phyloP scores from a whole-genome alignment of 768 basidiomycete species.

The Saitozyma sp. region DNA sequence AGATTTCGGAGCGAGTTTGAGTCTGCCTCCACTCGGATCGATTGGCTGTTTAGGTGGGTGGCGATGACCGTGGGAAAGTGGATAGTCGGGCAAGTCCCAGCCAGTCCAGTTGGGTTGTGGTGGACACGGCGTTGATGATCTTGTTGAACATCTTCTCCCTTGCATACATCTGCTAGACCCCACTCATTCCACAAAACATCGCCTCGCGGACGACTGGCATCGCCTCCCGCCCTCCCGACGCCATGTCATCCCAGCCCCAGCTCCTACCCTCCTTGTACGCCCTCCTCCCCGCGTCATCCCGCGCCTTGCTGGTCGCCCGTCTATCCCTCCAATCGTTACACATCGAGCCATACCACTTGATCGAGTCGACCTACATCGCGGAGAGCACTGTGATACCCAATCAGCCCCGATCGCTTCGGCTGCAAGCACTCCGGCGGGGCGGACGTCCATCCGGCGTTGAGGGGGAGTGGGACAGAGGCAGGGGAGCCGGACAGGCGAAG shows the following conservation, averaged over 20 bases:
- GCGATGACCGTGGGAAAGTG: background rate
- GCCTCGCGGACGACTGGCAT: too few species aligned
- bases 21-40: too few species aligned
- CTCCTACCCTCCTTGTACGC: constrained; percentile 38
- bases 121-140: background rate
- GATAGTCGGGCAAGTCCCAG: background rate
- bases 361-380: constrained; percentile 23
- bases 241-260: constrained; percentile 16
- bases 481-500: too few species aligned
- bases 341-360: constrained; percentile 15
- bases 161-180: background rate
- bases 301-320: constrained; percentile 15
- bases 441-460: background rate
- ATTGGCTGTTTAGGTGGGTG: background rate
- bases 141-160: background rate
- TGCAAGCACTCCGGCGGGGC: constrained; percentile 11
- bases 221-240: background rate
- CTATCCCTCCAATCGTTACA: constrained; percentile 35
- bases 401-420: constrained; percentile 25
- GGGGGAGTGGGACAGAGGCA: too few species aligned
- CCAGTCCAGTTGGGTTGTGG: background rate
- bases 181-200: too few species aligned
- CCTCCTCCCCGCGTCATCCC: constrained; percentile 25
- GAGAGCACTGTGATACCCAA: constrained; percentile 27
- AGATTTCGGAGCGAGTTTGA: background rate